These are phyloP conservation scores for Lolium perenne DNA, from an alignment of 176 grass and related monocot species.

Conservation along the genomic window DNA sequence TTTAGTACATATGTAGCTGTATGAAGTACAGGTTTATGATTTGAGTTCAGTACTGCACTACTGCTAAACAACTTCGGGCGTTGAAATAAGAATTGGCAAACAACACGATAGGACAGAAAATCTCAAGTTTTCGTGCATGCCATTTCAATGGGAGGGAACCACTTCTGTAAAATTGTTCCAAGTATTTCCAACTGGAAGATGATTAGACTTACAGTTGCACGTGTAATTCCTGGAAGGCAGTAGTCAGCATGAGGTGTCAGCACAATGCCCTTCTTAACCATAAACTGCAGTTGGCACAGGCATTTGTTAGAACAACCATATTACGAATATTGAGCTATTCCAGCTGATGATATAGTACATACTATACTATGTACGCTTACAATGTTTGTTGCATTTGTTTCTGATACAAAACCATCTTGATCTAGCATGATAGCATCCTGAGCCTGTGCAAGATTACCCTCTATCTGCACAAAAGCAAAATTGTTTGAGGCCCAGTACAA, in stretches of 20 bases:
- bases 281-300: conserved; percentile 69
- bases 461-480: conserved; percentile 67
- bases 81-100: conserved; percentile 20
- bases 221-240: conserved; percentile 97
- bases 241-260: conserved; percentile 99
- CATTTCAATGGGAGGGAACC: conserved; percentile 5
- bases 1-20: conserved; percentile 4
- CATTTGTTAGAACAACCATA: conserved; percentile 35
- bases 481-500: conserved; percentile 28
- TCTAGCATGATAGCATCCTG: conserved; percentile 98
- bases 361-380: conserved; percentile 51
- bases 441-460: conserved; percentile 83
- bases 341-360: background rate
- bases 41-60: background rate
- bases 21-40: background rate
- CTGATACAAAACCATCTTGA: conserved; percentile 99
- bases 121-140: background rate
- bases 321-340: background rate
- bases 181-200: conserved; percentile 23
- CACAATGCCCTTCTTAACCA: conserved; percentile 94
- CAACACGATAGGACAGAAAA: conserved; percentile 20
- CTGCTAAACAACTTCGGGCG: background rate
- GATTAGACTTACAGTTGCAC: conserved; percentile 78
- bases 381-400: conserved; percentile 99
- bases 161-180: conserved; percentile 2